Conservation (phyloP, 768 basidiomycete genomes). For the Dioszegia crocea region DNA sequence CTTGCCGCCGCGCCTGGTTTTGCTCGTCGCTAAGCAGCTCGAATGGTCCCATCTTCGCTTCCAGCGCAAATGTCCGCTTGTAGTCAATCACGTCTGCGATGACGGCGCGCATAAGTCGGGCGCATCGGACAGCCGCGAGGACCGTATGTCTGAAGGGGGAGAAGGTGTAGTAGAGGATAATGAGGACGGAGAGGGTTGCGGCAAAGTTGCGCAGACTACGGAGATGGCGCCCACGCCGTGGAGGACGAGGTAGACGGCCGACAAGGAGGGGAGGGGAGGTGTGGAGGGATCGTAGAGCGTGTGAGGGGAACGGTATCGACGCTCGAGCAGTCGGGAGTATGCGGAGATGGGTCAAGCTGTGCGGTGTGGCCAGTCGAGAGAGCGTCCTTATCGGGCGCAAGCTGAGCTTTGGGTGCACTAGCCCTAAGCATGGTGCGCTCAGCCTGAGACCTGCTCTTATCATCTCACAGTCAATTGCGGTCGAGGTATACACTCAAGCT, state of each 20-base stretch:
- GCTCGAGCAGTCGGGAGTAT: not conserved
- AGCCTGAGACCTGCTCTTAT: not conserved
- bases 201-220: slow-evolving; percentile 29
- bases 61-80: slow-evolving; percentile 44
- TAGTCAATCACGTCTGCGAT: slow-evolving; percentile 40
- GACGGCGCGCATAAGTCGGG: slow-evolving; percentile 65
- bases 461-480: not conserved
- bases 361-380: not conserved
- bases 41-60: slow-evolving; percentile 39
- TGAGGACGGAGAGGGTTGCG: slow-evolving; percentile 35
- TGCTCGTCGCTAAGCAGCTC: slow-evolving; percentile 53
- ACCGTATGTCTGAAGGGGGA: slow-evolving; percentile 70
- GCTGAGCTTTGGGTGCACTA: not conserved
- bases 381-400: not conserved
- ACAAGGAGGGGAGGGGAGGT: not conserved
- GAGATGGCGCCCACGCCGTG: slow-evolving; percentile 5
- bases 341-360: not conserved
- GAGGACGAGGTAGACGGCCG: not conserved
- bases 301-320: not conserved
- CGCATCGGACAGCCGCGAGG: slow-evolving; percentile 72
- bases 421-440: not conserved
- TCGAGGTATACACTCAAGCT: not conserved
- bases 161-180: slow-evolving; percentile 59
- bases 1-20: slow-evolving; percentile 63
- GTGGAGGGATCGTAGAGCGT: not conserved